Conservation (phyloP, 2,329 filamentous ascomycete species). For the Xylaria sp. region DNA sequence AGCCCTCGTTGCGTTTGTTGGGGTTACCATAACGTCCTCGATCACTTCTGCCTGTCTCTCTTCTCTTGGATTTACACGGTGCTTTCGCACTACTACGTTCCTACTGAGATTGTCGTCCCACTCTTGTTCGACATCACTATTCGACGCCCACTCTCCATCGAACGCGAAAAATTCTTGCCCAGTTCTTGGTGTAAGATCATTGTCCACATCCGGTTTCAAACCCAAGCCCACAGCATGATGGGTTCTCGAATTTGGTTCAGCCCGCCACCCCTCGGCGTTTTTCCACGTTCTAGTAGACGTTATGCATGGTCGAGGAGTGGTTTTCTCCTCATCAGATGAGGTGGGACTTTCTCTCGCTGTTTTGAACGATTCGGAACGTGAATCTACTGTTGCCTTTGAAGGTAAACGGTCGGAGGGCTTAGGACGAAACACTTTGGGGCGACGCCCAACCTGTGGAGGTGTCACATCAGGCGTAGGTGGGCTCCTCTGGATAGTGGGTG, state of each 20-base stretch:
- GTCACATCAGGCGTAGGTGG: constrained; percentile 79
- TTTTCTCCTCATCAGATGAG: constrained; percentile 61
- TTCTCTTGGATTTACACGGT: constrained; percentile 40
- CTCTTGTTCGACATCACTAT: constrained; percentile 57
- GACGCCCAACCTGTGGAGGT: constrained; percentile 61
- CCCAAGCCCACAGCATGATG: constrained; percentile 50
- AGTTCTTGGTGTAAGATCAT: constrained; percentile 49
- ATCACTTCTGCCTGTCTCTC: constrained; percentile 48
- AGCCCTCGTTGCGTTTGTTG: constrained; percentile 59
- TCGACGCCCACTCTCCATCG: constrained; percentile 63
- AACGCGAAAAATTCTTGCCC: constrained; percentile 59
- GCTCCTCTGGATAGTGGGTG: constrained; percentile 68
- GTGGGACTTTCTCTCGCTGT: constrained; percentile 71
- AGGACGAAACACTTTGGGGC: constrained; percentile 54
- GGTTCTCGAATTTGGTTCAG: constrained; percentile 41
- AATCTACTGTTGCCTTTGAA: constrained; percentile 62
- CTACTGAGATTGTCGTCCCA: constrained; percentile 61
- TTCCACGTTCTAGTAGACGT: constrained; percentile 51
- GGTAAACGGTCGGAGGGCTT: constrained; percentile 53
- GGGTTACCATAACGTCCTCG: constrained; percentile 54
- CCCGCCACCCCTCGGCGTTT: constrained; percentile 49
- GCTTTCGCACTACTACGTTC: constrained; percentile 60
- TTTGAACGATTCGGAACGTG: constrained; percentile 72
- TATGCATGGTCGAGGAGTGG: constrained; percentile 49
- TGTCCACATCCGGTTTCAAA: constrained; percentile 49